Conservation (phyloP, 1,284 basidiomycete species). For the Cutaneotrichosporon cavernicola region DNA sequence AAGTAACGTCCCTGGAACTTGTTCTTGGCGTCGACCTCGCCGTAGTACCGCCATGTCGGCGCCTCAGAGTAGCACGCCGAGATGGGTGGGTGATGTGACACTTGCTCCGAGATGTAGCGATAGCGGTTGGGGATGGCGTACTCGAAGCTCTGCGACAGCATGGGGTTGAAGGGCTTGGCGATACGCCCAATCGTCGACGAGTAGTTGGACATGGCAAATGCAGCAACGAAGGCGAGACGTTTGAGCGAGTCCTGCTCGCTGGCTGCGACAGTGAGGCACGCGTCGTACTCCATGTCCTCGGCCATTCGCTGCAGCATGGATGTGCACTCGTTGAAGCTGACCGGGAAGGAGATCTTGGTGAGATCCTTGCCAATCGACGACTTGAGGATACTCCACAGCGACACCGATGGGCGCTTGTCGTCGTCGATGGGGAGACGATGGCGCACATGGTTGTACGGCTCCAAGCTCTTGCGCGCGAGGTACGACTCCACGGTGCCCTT, state of each 20-base stretch:
- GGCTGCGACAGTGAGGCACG: constrained; percentile 75
- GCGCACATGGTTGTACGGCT: constrained; percentile 70
- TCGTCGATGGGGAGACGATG: constrained; percentile 65
- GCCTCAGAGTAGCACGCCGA: constrained; percentile 96
- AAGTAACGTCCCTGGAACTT: constrained; percentile 96
- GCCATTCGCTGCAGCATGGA: constrained; percentile 81
- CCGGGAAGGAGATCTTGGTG: constrained; percentile 89
- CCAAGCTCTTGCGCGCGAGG: constrained; percentile 60
- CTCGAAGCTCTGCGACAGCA: constrained; percentile 84
- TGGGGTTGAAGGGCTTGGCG: constrained; percentile 85
- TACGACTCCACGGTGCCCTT: constrained; percentile 37
- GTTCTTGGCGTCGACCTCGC: constrained; percentile 76
- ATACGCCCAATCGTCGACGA: constrained; percentile 92
- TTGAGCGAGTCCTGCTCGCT: constrained; percentile 73
- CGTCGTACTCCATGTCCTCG: constrained; percentile 94
- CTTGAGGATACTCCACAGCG: constrained; percentile 94
- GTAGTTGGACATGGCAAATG: constrained; percentile 96
- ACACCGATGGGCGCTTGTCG: constrained; percentile 84
- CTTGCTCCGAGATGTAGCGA: constrained; percentile 91
- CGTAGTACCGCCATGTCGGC: constrained; percentile 85
- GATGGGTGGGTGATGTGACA: constrained; percentile 94
- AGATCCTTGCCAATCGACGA: constrained; percentile 95
- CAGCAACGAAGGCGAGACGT: constrained; percentile 89
- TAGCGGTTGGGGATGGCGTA: constrained; percentile 88
- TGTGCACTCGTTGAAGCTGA: constrained; percentile 93